These are phyloP conservation scores for Rhododendron ovatum DNA, from an alignment of 148 eudicot species.

Conservation along the genomic window DNA sequence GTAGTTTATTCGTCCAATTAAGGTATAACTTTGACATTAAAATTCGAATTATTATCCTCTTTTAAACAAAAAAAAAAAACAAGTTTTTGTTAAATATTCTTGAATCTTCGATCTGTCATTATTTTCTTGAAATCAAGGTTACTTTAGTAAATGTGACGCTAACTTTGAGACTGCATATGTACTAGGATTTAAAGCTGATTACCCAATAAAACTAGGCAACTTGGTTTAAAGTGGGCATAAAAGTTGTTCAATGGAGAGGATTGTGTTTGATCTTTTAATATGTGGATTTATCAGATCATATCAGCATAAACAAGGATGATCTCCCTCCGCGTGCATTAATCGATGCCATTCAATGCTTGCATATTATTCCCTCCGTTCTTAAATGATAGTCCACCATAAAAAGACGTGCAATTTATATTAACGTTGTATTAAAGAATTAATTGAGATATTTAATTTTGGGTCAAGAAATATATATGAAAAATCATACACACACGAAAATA, in stretches of 20 bases:
- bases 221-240: background rate
- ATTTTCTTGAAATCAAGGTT: background rate
- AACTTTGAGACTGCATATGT: background rate
- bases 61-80: background rate
- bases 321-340: background rate
- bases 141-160: background rate
- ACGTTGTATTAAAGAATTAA: too few relatives aligned
- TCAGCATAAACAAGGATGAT: background rate
- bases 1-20: background rate
- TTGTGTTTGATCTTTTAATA: background rate
- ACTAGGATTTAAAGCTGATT: background rate
- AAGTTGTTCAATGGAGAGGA: background rate
- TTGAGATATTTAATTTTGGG: too few relatives aligned
- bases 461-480: too few relatives aligned
- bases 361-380: background rate
- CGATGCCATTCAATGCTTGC: background rate
- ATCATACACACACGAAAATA: too few relatives aligned
- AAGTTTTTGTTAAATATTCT: background rate
- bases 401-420: too few relatives aligned
- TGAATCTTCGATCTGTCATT: background rate
- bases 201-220: background rate
- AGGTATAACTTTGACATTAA: background rate
- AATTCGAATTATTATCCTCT: background rate
- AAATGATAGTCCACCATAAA: too few relatives aligned
- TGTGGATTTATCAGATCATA: background rate